phyloP scores from a whole-genome alignment of 768 basidiomycete species.

The Cystofilobasidium ferigula region DNA sequence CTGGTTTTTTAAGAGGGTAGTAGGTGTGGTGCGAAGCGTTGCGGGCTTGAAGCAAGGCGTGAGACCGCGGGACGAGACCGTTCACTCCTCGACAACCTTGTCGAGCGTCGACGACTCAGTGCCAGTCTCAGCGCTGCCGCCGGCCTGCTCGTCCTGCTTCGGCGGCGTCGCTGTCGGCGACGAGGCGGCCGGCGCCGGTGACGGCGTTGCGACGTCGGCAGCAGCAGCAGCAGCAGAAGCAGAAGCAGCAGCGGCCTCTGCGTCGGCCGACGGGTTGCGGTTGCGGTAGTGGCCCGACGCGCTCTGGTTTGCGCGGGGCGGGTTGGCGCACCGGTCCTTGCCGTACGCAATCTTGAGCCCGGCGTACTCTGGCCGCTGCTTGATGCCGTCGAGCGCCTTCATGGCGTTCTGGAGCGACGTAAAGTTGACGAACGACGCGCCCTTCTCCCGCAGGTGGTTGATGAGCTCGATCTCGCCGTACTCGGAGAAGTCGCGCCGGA shows the following conservation, averaged over 20 bases:
- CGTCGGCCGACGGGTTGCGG: background rate
- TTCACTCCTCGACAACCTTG: constrained; percentile 1
- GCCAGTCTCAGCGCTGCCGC: background rate
- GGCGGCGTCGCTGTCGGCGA: too few species aligned
- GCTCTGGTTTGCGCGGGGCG: constrained; percentile 8
- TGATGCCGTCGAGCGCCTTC: constrained; percentile 73
- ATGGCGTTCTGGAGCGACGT: constrained; percentile 90
- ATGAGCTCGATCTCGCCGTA: constrained; percentile 41
- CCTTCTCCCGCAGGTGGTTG: constrained; percentile 45
- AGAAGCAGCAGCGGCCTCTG: background rate
- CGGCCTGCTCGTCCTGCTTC: background rate
- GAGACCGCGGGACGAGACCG: background rate
- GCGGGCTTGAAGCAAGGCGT: too few species aligned
- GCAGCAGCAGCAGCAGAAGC: background rate
- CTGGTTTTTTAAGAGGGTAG: too few species aligned
- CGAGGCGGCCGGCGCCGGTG: background rate
- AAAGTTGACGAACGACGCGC: constrained; percentile 87
- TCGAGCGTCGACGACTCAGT: background rate
- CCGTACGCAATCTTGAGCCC: constrained; percentile 85
- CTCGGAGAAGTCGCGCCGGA: constrained; percentile 87
- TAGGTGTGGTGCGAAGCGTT: too few species aligned
- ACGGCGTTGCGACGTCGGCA: background rate
- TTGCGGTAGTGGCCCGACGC: background rate
- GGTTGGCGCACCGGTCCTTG: constrained; percentile 80
- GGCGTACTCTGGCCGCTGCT: constrained; percentile 71